These are phyloP conservation scores for Rhodotorula taiwanensis DNA, from an alignment of 768 basidiomycete species.

Conservation along the genomic window DNA sequence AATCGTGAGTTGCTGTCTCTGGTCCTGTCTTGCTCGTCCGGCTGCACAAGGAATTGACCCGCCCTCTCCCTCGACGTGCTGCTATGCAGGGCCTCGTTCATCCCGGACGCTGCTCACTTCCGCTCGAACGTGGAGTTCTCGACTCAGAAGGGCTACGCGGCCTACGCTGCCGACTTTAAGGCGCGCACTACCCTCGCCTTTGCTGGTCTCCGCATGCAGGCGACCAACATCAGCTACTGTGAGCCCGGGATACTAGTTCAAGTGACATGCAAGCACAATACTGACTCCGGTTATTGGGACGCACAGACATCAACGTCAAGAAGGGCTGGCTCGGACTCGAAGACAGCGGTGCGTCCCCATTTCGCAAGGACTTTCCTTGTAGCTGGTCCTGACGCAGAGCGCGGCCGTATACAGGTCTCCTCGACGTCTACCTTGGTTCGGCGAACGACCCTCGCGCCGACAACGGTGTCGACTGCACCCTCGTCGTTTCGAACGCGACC, in stretches of 20 bases:
- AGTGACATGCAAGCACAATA: neutral
- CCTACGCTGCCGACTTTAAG: constrained; percentile 46
- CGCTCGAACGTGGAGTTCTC: constrained; percentile 47
- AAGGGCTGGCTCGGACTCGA: constrained; percentile 44
- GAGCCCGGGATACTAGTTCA: constrained; percentile 39
- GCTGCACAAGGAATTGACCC: neutral
- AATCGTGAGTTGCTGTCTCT: constrained; percentile 37
- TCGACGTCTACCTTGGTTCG: constrained; percentile 45
- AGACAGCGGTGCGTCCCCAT: constrained; percentile 37
- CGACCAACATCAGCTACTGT: constrained; percentile 47
- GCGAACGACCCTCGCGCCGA: constrained; percentile 28
- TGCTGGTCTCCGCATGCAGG: constrained; percentile 46
- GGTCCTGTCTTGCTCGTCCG: no score
- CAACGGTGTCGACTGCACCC: constrained; percentile 46
- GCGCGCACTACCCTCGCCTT: constrained; percentile 44
- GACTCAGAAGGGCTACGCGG: constrained; percentile 45
- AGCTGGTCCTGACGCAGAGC: no score
- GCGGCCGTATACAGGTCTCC: constrained; percentile 37
- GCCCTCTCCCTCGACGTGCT: neutral
- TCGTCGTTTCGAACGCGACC: constrained; percentile 47
- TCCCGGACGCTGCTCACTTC: constrained; percentile 47
- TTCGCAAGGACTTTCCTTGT: no score
- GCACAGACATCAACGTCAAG: constrained; percentile 40
- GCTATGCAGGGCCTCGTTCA: constrained; percentile 42
- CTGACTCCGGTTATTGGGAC: neutral